phyloP scores from a whole-genome alignment of 257 asterid species.

The Rubia yunnanensis region DNA sequence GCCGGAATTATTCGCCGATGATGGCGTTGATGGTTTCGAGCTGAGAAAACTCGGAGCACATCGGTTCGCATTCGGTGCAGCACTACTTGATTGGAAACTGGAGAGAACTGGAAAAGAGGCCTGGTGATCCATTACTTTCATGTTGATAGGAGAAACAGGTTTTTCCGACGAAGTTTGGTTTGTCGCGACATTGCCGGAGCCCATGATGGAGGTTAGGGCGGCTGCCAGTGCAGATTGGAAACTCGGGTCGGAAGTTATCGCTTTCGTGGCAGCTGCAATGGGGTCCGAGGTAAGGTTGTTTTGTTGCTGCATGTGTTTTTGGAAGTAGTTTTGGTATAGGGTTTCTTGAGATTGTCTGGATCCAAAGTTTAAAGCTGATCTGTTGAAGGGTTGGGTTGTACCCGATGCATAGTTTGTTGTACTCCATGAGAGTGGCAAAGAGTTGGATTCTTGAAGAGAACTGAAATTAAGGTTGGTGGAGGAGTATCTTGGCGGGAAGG shows the following conservation, averaged over 20 bases:
- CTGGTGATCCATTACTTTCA: constrained; percentile 19
- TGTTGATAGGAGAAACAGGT: constrained; percentile 14
- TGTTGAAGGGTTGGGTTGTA: constrained; percentile 23
- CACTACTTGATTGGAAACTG: constrained; percentile 32
- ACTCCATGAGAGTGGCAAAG: constrained; percentile 61
- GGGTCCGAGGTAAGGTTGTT: constrained; percentile 46
- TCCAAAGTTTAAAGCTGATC: constrained; percentile 35
- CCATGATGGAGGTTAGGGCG: constrained; percentile 68
- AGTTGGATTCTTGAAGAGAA: constrained; percentile 47
- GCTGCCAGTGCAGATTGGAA: constrained; percentile 90
- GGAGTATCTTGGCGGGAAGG: constrained; percentile 37
- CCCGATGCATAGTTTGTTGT: constrained; percentile 37
- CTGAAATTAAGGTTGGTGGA: constrained; percentile 71
- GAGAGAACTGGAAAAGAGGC: constrained; percentile 31
- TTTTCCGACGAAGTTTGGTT: constrained; percentile 27
- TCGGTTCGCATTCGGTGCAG: constrained; percentile 33
- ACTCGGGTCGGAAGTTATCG: constrained; percentile 70
- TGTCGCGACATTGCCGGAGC: constrained; percentile 6
- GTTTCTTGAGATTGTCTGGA: constrained; percentile 50
- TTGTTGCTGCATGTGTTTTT: constrained; percentile 30
- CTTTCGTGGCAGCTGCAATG: constrained; percentile 87
- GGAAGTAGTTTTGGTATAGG: constrained; percentile 46
- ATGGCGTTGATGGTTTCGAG: too few species aligned
- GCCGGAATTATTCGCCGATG: neutral
- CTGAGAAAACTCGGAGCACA: constrained; percentile 26